Conservation (phyloP, 805 yeast genomes). For the Brettanomyces anomalus region DNA sequence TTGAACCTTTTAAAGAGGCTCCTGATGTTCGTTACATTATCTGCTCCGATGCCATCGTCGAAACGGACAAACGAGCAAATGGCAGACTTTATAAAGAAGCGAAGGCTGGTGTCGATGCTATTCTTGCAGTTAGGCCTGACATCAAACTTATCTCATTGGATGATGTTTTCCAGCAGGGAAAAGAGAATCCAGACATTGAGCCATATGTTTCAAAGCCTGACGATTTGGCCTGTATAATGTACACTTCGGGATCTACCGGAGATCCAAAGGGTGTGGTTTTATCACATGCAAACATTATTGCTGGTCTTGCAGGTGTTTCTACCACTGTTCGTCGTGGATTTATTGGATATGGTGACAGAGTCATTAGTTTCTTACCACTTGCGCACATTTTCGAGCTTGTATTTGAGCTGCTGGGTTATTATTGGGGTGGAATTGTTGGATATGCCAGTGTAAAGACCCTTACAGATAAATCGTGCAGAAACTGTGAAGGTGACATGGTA, state of each 20-base stretch:
- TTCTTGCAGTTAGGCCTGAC: slow-evolving; percentile 67
- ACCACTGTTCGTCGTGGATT: slow-evolving; percentile 44
- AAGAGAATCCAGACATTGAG: slow-evolving; percentile 30
- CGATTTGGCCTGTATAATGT: slow-evolving; percentile 70
- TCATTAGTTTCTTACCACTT: slow-evolving; percentile 85
- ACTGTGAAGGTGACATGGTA: slow-evolving; percentile 82
- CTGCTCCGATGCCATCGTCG: slow-evolving; percentile 53
- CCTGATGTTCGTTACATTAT: slow-evolving; percentile 57
- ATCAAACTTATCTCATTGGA: slow-evolving; percentile 54
- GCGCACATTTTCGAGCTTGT: slow-evolving; percentile 94
- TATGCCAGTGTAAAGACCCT: slow-evolving; percentile 91
- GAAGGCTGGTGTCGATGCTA: slow-evolving; percentile 45
- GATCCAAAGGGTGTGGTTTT: slow-evolving; percentile 78
- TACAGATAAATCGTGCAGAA: slow-evolving; percentile 69
- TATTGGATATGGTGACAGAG: slow-evolving; percentile 52
- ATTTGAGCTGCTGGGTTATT: slow-evolving; percentile 68
- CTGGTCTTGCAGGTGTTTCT: slow-evolving; percentile 81
- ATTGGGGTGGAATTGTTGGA: slow-evolving; percentile 88
- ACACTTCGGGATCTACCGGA: slow-evolving; percentile 83
- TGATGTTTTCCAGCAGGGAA: slow-evolving; percentile 61
- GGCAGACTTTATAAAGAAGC: slow-evolving; percentile 57
- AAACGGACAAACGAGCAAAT: slow-evolving; percentile 50
- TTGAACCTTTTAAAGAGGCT: slow-evolving; percentile 64
- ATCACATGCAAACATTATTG: slow-evolving; percentile 57
- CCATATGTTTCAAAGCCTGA: slow-evolving; percentile 42